Base-by-base conservation (phyloP, 768 basidiomycete species). In the Rubroboletus satanas region DNA sequence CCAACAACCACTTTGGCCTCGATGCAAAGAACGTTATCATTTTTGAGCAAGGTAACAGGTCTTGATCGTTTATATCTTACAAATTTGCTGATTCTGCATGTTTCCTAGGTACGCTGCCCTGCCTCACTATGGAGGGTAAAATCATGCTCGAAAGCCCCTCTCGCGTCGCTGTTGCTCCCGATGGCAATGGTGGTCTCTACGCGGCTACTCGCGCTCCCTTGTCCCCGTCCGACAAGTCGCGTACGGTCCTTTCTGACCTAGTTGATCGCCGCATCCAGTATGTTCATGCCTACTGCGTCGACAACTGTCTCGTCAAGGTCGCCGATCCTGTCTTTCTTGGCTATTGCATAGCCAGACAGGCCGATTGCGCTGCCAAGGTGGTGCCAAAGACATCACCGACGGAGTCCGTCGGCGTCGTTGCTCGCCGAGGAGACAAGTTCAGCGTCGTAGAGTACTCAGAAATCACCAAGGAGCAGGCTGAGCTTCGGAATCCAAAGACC, bases 401-500 rank as follows among this genome's bases (percentile, higher is more conserved):
- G 53, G 97, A 99, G 74, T 87, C 90, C 3, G 97, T 99, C 61
- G 97, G 97, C 29, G 96, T 99, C 60, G 83, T 99, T 61, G 97
- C 92, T 23, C 78, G 83, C 52, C 83, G 88, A 29, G 89, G 85
- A n/a, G 79, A 81, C 64, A 87, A 89, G 67, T 96, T 83, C 73
- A 86, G 86, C 62, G 96, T 98, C 52, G 90, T 98, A 54, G 97
- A 99, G 72, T 99, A 98, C 77, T 96, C 93, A 5, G 97, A 99
- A 71, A 92, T 99, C 65, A 83, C 90, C 8, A 78, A 82, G 60
- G 92, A 90, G 62, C 92, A 96, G 70, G 85, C 95, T 4, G 90
- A 91, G 67, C 77, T 80, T 56, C 85, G 85, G 43, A 82, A 88
- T 58, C 57, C 83, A 11, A 73, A 80, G 51, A 81, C 83, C 3